Percentiles rank a stretch among this genome's conserved stretches.
phyloP scores from a whole-genome alignment of 2,329 filamentous ascomycete species.

The Calonectria pteridis region DNA sequence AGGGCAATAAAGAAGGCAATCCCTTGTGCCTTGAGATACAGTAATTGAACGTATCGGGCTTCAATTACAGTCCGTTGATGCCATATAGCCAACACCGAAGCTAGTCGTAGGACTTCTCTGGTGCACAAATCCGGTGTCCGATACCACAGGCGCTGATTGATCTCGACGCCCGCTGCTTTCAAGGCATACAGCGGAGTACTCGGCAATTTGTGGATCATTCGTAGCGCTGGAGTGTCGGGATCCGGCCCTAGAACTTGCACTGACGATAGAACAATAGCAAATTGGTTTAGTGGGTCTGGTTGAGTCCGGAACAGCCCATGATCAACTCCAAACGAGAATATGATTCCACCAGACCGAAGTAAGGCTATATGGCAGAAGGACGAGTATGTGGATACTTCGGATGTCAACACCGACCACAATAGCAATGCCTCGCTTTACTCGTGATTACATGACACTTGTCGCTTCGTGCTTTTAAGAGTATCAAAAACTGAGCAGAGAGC shows the following conservation, averaged over 20 bases:
- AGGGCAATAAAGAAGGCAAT: too few relatives aligned
- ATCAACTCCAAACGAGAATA: not conserved
- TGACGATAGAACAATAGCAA: not conserved
- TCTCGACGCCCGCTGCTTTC: not conserved
- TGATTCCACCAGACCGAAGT: not conserved
- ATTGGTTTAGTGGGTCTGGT: not conserved
- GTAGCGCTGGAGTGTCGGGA: not conserved
- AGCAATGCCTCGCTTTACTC: too few relatives aligned
- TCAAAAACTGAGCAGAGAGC: not conserved
- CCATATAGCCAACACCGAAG: not conserved
- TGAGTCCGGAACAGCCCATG: too few relatives aligned
- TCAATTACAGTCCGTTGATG: not conserved
- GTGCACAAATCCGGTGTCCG: not conserved
- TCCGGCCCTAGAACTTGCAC: not conserved
- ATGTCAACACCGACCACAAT: not conserved
- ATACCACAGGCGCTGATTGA: not conserved
- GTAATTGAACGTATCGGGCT: too few relatives aligned
- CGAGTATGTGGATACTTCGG: not conserved
- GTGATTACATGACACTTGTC: not conserved
- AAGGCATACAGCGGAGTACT: not conserved
- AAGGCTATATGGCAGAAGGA: too few relatives aligned
- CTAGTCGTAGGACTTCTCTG: too few relatives aligned
- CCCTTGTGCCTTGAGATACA: too few relatives aligned
- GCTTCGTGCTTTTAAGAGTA: not conserved
- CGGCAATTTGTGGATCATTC: not conserved